Evolutionary conservation across 2,329 filamentous ascomycete genomes (phyloP).

Genomic region (Nemania sp.): DNA sequence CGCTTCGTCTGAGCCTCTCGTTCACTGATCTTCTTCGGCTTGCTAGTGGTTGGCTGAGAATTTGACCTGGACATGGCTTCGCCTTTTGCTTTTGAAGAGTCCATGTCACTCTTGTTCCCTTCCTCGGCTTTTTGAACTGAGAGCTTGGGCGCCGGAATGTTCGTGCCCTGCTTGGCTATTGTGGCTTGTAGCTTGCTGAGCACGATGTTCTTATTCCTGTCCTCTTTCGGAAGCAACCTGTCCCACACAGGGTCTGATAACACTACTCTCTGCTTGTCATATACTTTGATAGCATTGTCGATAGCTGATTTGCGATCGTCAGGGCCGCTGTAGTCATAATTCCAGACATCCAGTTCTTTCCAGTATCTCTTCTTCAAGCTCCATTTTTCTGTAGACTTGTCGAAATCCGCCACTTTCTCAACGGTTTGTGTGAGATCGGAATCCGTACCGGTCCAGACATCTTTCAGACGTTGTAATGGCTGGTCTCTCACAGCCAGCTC

Average conservation of each 20-base stretch:
- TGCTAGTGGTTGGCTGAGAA: constrained; percentile 55
- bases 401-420: constrained; percentile 62
- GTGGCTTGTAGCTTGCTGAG: constrained; percentile 65
- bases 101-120: constrained; percentile 48
- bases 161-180: constrained; percentile 59
- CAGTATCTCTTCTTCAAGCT: constrained; percentile 60
- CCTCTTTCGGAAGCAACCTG: constrained; percentile 59
- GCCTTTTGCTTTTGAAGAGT: constrained; percentile 44
- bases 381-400: constrained; percentile 56
- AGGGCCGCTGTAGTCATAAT: constrained; percentile 58
- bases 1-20: constrained; percentile 62
- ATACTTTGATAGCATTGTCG: constrained; percentile 63
- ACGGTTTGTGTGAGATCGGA: constrained; percentile 60
- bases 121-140: constrained; percentile 57
- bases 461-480: constrained; percentile 53
- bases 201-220: constrained; percentile 63
- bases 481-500: constrained; percentile 61
- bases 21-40: constrained; percentile 61
- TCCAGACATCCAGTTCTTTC: constrained; percentile 69
- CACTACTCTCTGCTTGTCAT: constrained; percentile 62
- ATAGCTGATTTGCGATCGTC: constrained; percentile 63
- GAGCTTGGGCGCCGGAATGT: constrained; percentile 53
- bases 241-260: constrained; percentile 65
- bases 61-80: constrained; percentile 55
- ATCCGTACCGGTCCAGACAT: constrained; percentile 56